Base-by-base conservation (phyloP, 495 filamentous ascomycete species). In the Hypoxylon fragiforme region DNA sequence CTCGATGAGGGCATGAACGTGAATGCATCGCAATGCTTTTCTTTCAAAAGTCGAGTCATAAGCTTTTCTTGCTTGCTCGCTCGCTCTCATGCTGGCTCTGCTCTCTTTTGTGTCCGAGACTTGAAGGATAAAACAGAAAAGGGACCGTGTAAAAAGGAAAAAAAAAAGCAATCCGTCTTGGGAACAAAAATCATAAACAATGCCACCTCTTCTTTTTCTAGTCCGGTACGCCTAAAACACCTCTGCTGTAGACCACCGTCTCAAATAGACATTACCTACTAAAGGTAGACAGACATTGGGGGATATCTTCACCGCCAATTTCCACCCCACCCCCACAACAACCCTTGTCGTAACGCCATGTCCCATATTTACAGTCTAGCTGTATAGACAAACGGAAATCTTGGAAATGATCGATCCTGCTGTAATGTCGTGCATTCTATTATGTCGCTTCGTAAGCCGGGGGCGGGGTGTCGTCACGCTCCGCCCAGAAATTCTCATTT, bases 391-490 rank as follows among this genome's bases (percentile, higher is more conserved):
- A 60, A 66, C 22, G 57, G 62, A 62, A 65, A 36, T 35, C 7
- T 43, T 18, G 16, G 2, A 42, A 60, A 35, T 36, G 32, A 49
- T 54, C 28, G 44, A 18, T 3, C n/a, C 7, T 22, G 12, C 6
- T 31, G 30, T 40, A 9, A 14, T 36, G 44, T n/a, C 44, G 43
- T 54, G 37, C 42, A 46, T 30, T 57, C 38, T 67, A 62, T 62
- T 60, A 64, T 44, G 63, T 70, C 22, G 76, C 64, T 55, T 81
- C 76, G 64, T 87, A 87, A 44, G 84, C 84, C 7, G 85, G 84
- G 20, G 84, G 84, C 1, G 83, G 84, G 6, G 70, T 65, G n/a
- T 83, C 79, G 31, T 84, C 77, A 28, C 64, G 68, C 44, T 74
- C 81, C 20, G 70, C 74, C 72, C 69, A 77, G 19, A 74, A 73